A percentile compares a stretch with the other conserved stretches of the same genome.
phyloP scores from a whole-genome alignment of 345 rosid species.

The Pelargonium nanum region DNA sequence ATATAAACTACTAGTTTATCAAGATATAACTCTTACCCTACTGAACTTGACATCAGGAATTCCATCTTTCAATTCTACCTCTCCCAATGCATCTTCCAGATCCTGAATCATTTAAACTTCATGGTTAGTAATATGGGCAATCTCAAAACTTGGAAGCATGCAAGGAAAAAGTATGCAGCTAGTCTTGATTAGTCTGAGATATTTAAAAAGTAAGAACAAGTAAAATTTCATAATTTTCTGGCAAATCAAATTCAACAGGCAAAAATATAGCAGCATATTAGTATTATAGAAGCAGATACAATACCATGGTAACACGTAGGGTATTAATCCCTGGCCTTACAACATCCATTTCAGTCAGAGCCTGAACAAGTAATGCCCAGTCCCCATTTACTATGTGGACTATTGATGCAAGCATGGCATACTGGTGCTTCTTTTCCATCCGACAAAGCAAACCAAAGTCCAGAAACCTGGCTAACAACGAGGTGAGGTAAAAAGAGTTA shows the following conservation, averaged over 20 bases:
- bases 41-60: slow-evolving; percentile 94
- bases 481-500: slow-evolving; percentile 10
- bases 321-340: slow-evolving; percentile 68
- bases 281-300: slow-evolving; percentile 1
- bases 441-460: slow-evolving; percentile 92
- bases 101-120: slow-evolving; percentile 41
- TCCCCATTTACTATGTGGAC: slow-evolving; percentile 92
- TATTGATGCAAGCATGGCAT: slow-evolving; percentile 86
- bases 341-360: slow-evolving; percentile 89
- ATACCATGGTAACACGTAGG: slow-evolving; percentile 65
- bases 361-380: slow-evolving; percentile 67
- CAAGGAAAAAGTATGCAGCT: slow-evolving; percentile 1
- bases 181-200: background rate
- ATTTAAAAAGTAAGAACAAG: slow-evolving; percentile 3
- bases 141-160: slow-evolving; percentile 3
- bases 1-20: slow-evolving; percentile 1
- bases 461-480: slow-evolving; percentile 50
- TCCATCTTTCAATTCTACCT: slow-evolving; percentile 67
- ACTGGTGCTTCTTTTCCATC: slow-evolving; percentile 86
- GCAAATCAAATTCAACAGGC: background rate
- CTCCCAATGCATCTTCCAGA: slow-evolving; percentile 75
- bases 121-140: slow-evolving; percentile 7
- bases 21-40: slow-evolving; percentile 44
- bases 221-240: background rate
- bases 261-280: slow-evolving; percentile 2